Evolutionary conservation across 805 yeast species (phyloP).

Genomic region (Sungouiozyma intestinalis): DNA sequence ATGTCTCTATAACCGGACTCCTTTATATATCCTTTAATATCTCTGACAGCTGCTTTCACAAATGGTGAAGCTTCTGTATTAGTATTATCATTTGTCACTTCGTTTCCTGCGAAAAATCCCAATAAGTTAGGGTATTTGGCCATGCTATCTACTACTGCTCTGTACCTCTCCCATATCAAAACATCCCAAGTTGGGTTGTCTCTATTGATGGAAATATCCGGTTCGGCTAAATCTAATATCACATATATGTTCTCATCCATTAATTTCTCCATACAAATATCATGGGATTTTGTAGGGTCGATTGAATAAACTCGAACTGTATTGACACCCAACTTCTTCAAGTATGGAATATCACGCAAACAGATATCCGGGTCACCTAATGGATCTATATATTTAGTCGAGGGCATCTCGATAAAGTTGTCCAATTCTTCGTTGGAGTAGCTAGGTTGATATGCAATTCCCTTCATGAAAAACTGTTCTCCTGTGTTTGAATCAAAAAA

Average conservation of each 20-base stretch:
- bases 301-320: slow-evolving; percentile 80
- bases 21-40: slow-evolving; percentile 64
- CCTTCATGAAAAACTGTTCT: slow-evolving; percentile 76
- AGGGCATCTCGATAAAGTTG: slow-evolving; percentile 4
- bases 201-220: slow-evolving; percentile 67
- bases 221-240: slow-evolving; percentile 82
- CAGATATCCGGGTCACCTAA: slow-evolving; percentile 62
- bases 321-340: slow-evolving; percentile 59
- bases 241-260: slow-evolving; percentile 86
- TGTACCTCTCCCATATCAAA: slow-evolving; percentile 64
- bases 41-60: slow-evolving; percentile 94
- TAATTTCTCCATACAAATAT: slow-evolving; percentile 63
- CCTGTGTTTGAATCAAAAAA: slow-evolving; percentile 66
- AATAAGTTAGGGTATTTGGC: slow-evolving; percentile 68
- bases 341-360: slow-evolving; percentile 72
- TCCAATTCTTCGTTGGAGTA: slow-evolving; percentile 30
- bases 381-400: slow-evolving; percentile 50
- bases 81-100: slow-evolving; percentile 75
- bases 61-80: slow-evolving; percentile 88
- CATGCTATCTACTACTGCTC: slow-evolving; percentile 71
- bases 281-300: slow-evolving; percentile 62
- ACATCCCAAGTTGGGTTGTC: slow-evolving; percentile 70
- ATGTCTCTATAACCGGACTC: slow-evolving; percentile 53
- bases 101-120: slow-evolving; percentile 97
- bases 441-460: slow-evolving; percentile 78